Conservation (phyloP, 352 stramenopile species). For the Phytopythium sindhum region DNA sequence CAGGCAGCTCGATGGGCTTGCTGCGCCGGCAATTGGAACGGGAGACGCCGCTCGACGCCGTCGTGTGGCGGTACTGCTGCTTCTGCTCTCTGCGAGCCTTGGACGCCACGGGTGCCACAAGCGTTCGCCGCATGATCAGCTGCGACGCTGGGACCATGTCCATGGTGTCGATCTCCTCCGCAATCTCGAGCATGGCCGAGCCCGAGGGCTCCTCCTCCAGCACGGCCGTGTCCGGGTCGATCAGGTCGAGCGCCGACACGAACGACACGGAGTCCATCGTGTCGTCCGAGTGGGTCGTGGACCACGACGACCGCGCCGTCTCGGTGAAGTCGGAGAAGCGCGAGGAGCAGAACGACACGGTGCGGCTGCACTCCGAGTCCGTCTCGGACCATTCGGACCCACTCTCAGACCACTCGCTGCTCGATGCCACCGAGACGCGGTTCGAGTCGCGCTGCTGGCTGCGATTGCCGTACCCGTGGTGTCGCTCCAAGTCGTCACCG, state of each 20-base stretch:
- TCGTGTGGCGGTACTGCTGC: slow-evolving; percentile 15
- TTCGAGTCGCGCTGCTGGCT: not conserved
- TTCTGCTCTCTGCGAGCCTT: slow-evolving; percentile 10
- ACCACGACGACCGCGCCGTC: slow-evolving; percentile 18
- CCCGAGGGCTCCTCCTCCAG: slow-evolving; percentile 24
- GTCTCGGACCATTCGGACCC: slow-evolving; percentile 40
- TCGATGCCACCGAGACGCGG: slow-evolving; percentile 2
- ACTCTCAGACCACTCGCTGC: slow-evolving; percentile 17
- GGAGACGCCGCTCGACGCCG: slow-evolving; percentile 16
- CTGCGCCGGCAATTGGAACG: slow-evolving; percentile 11
- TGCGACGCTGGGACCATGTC: slow-evolving; percentile 38
- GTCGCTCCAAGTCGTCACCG: too few relatives aligned
- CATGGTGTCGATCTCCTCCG: slow-evolving; percentile 50
- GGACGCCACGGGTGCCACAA: slow-evolving; percentile 9
- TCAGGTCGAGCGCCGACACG: slow-evolving; percentile 39
- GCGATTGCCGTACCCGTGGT: not conserved
- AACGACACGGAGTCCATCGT: slow-evolving; percentile 35
- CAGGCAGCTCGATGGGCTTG: not conserved
- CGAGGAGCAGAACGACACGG: slow-evolving; percentile 27
- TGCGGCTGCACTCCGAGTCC: slow-evolving; percentile 33
- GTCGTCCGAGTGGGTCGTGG: slow-evolving; percentile 31
- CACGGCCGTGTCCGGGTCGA: slow-evolving; percentile 35
- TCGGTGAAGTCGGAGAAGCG: slow-evolving; percentile 20
- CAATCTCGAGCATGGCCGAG: slow-evolving; percentile 22
- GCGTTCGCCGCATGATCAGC: slow-evolving; percentile 5